A percentile compares a stretch with the other conserved stretches of the same genome.
Evolutionary conservation across 805 yeast species (phyloP).

Genomic region (Candida nonsorbophila): DNA sequence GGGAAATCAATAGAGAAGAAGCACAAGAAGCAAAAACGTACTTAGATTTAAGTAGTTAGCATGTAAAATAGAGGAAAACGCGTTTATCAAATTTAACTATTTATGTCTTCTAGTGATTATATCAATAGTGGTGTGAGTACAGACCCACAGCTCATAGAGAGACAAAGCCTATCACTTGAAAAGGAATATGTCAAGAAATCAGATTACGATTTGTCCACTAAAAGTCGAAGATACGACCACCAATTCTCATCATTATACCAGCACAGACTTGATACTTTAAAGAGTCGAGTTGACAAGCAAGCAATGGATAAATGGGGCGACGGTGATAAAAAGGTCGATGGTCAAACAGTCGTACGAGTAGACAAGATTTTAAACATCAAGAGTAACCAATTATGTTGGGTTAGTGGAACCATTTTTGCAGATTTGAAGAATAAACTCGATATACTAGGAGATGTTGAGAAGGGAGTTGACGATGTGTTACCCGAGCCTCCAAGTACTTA

Average conservation of each 20-base stretch:
- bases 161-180: no score
- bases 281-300: slow-evolving; percentile 24
- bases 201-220: slow-evolving; percentile 14
- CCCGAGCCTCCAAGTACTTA: slow-evolving; percentile 31
- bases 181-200: slow-evolving; percentile 8
- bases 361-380: slow-evolving; percentile 55
- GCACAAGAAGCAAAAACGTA: slow-evolving; percentile 40
- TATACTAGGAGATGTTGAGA: slow-evolving; percentile 74
- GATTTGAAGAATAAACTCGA: slow-evolving; percentile 85
- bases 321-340: slow-evolving; percentile 29
- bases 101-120: no score
- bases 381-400: slow-evolving; percentile 65
- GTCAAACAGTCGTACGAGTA: slow-evolving; percentile 24
- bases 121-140: no score
- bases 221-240: slow-evolving; percentile 25
- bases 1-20: slow-evolving; percentile 56
- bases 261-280: slow-evolving; percentile 27
- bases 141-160: no score
- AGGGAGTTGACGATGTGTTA: slow-evolving; percentile 46
- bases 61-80: neutral
- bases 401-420: slow-evolving; percentile 79
- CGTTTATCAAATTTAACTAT: no score
- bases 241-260: slow-evolving; percentile 43
- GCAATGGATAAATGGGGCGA: slow-evolving; percentile 51
- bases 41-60: slow-evolving; percentile 5